Conservation (phyloP, 2,329 filamentous ascomycete genomes). For the Aspergillus tubingensis region DNA sequence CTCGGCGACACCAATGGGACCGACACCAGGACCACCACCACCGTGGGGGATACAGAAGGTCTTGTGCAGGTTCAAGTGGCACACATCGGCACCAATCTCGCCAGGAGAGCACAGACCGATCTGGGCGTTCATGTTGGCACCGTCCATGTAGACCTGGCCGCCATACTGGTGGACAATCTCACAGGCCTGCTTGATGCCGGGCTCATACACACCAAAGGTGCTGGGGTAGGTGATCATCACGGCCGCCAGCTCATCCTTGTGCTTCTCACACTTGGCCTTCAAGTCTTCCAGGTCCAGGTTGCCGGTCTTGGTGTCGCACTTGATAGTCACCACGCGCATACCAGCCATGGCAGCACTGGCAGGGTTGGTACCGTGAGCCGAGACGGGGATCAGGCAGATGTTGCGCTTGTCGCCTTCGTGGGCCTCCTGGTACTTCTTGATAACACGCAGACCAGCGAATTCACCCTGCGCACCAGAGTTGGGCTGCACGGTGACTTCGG, state of each 20-base stretch:
- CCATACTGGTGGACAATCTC: conserved; percentile 82
- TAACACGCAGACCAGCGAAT: conserved; percentile 85
- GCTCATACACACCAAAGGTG: conserved; percentile 94
- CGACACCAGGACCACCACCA: conserved; percentile 89
- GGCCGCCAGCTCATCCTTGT: conserved; percentile 80
- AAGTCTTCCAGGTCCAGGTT: conserved; percentile 88
- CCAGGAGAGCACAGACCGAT: conserved; percentile 93
- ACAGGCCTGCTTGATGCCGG: conserved; percentile 80
- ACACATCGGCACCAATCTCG: conserved; percentile 93
- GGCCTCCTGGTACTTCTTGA: conserved; percentile 78
- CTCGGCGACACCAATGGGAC: conserved; percentile 86
- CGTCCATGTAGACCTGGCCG: conserved; percentile 97
- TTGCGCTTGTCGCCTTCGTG: conserved; percentile 69
- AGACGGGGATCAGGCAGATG: conserved; percentile 91
- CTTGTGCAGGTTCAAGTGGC: conserved; percentile 97
- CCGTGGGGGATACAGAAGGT: conserved; percentile 98
- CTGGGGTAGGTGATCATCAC: conserved; percentile 98
- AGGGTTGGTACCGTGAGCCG: conserved; percentile 93
- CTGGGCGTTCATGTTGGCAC: conserved; percentile 97
- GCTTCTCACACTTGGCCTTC: conserved; percentile 83
- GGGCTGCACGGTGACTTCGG: conserved; percentile 84
- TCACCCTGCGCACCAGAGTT: conserved; percentile 97
- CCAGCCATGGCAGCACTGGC: conserved; percentile 94
- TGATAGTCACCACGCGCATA: conserved; percentile 89
- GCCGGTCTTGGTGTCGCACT: conserved; percentile 82